Percentiles rank a stretch among this genome's conserved stretches.
phyloP scores from a whole-genome alignment of 2,329 filamentous ascomycete genomes.

The Talaromyces funiculosus region DNA sequence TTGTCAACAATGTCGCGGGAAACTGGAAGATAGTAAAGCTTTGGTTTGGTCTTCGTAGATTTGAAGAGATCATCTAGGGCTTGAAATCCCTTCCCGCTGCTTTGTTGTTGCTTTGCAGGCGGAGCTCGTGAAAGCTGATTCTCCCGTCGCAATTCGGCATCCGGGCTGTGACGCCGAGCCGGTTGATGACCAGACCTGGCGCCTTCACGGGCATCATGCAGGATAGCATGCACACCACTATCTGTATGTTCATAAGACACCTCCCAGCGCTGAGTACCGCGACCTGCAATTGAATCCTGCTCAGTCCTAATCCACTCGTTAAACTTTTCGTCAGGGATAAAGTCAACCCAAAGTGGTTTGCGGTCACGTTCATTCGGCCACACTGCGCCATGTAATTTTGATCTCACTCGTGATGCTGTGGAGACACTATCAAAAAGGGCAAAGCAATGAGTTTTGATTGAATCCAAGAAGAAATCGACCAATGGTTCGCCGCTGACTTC shows the following conservation, averaged over 20 bases:
- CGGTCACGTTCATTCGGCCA: slow-evolving; percentile 86
- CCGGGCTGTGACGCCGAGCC: slow-evolving; percentile 21
- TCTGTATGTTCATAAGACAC: slow-evolving; percentile 60
- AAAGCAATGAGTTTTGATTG: slow-evolving; percentile 82
- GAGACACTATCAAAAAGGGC: slow-evolving; percentile 63
- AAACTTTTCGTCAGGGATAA: slow-evolving; percentile 71
- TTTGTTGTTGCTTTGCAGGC: slow-evolving; percentile 15
- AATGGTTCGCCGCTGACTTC: slow-evolving; percentile 53
- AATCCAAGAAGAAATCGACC: slow-evolving; percentile 70
- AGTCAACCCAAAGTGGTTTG: slow-evolving; percentile 83
- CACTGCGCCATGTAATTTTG: slow-evolving; percentile 66
- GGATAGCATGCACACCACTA: slow-evolving; percentile 52
- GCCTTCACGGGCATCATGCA: slow-evolving; percentile 46
- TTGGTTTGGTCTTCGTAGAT: slow-evolving; percentile 57
- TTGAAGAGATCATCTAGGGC: slow-evolving; percentile 57
- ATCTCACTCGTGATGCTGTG: slow-evolving; percentile 70
- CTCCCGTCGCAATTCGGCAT: slow-evolving; percentile 22
- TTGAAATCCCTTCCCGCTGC: slow-evolving; percentile 44
- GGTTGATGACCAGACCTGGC: slow-evolving; percentile 20
- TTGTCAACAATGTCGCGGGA: slow-evolving; percentile 57
- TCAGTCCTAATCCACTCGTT: slow-evolving; percentile 69
- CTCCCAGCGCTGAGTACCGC: slow-evolving; percentile 58
- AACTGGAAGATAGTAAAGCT: slow-evolving; percentile 62
- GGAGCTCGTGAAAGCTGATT: slow-evolving; percentile 17
- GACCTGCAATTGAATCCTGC: slow-evolving; percentile 44